Evolutionary conservation across 495 filamentous ascomycete genomes (phyloP).

Genomic region (Aspergillus indologenus): DNA sequence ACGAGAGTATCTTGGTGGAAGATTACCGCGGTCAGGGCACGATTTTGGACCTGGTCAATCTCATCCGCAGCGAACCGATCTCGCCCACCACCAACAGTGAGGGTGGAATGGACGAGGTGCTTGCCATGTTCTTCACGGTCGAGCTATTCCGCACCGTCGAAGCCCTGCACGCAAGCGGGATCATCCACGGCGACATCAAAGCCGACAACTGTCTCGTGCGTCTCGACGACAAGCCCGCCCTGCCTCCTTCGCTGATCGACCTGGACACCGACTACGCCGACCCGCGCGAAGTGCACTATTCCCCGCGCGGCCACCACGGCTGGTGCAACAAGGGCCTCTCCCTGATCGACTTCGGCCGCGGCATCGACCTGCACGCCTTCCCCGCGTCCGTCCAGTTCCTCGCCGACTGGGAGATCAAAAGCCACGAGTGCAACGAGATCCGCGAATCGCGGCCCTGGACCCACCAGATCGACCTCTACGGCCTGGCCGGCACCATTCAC

Average conservation of each 20-base stretch:
- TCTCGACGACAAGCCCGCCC: slow-evolving; percentile 52
- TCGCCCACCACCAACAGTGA: slow-evolving; percentile 41
- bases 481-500: slow-evolving; percentile 82
- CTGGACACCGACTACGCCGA: slow-evolving; percentile 44
- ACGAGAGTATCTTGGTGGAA: slow-evolving; percentile 84
- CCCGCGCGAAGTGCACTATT: slow-evolving; percentile 53
- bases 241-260: slow-evolving; percentile 31
- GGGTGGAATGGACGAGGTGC: slow-evolving; percentile 76
- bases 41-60: slow-evolving; percentile 86
- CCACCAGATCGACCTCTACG: slow-evolving; percentile 93
- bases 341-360: slow-evolving; percentile 92
- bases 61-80: slow-evolving; percentile 64
- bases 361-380: slow-evolving; percentile 90
- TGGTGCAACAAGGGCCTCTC: slow-evolving; percentile 78
- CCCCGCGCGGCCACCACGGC: slow-evolving; percentile 65
- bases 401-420: slow-evolving; percentile 85
- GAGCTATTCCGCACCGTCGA: slow-evolving; percentile 91
- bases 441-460: slow-evolving; percentile 91
- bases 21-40: slow-evolving; percentile 89
- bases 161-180: slow-evolving; percentile 70
- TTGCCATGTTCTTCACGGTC: slow-evolving; percentile 92
- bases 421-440: slow-evolving; percentile 90
- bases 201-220: slow-evolving; percentile 92
- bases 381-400: slow-evolving; percentile 75
- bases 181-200: slow-evolving; percentile 94